Percentiles rank a stretch among this genome's conserved stretches.
These are phyloP conservation scores for Coemansia sp. DNA, from an alignment of 371 early-diverging fungal species.

Conservation along the genomic window DNA sequence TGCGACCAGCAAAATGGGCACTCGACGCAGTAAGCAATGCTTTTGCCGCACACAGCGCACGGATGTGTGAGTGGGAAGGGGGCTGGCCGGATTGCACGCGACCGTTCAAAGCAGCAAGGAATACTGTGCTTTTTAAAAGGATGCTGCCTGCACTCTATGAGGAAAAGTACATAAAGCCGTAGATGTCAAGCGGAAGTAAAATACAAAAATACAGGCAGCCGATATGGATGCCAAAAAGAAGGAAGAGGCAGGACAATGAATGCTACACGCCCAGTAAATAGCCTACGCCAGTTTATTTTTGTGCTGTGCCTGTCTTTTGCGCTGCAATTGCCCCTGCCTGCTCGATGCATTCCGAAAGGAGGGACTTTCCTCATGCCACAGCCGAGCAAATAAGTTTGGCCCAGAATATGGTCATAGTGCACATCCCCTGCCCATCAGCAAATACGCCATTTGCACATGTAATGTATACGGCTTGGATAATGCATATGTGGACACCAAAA, in stretches of 20 bases:
- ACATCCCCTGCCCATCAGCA: neutral
- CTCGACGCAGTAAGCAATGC: neutral
- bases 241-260: neutral
- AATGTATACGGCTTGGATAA: neutral
- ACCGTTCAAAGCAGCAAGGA: neutral
- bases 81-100: neutral
- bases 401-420: neutral
- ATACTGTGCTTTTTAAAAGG: neutral
- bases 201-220: neutral
- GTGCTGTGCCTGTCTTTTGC: neutral
- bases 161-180: neutral
- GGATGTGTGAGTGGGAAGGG: slow-evolving; percentile 1
- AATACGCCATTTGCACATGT: slow-evolving; percentile 6
- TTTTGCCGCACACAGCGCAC: neutral
- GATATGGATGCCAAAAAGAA: neutral
- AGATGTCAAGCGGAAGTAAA: neutral
- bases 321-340: neutral
- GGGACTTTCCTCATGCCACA: neutral
- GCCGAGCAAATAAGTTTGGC: neutral
- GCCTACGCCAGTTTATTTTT: neutral
- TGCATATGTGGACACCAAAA: neutral
- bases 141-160: neutral
- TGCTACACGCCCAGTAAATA: neutral
- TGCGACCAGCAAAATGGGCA: neutral
- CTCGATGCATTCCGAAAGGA: neutral